These are phyloP conservation scores for Xylaria polymorpha DNA, from an alignment of 2,329 filamentous ascomycete species.

Conservation along the genomic window DNA sequence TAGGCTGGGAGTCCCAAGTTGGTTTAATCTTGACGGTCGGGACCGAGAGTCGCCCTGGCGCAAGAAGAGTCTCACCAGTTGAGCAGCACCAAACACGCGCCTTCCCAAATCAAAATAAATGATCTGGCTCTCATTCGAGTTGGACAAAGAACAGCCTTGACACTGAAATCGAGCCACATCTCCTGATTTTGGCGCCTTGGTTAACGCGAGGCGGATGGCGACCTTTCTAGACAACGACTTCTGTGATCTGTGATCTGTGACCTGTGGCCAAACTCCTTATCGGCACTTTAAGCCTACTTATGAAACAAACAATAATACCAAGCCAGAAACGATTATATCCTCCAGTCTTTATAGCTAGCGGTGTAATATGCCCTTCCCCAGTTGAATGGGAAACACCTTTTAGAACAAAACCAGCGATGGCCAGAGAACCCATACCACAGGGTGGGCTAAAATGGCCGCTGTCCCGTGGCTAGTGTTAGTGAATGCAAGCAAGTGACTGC, in stretches of 20 bases:
- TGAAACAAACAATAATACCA: not conserved
- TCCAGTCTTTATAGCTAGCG: not conserved
- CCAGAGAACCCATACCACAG: not conserved
- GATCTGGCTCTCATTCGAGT: not conserved
- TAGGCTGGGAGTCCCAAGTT: not conserved
- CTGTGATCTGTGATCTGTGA: not conserved
- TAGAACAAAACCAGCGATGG: not conserved
- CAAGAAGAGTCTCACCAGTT: not conserved
- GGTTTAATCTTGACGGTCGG: not conserved
- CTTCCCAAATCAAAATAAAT: not conserved
- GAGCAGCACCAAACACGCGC: not conserved
- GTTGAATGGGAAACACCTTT: not conserved
- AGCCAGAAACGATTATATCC: not conserved
- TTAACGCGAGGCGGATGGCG: not conserved
- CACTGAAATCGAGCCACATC: not conserved
- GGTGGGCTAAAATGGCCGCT: not conserved
- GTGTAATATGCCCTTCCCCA: not conserved
- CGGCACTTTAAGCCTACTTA: not conserved
- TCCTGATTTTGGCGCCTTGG: not conserved
- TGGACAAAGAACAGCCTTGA: not conserved
- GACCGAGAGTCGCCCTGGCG: not conserved
- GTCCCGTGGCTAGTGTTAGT: not conserved
- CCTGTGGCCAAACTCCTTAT: not conserved
- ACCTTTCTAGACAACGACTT: not conserved
- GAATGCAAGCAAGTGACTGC: not conserved